phyloP scores from a whole-genome alignment of 768 basidiomycete genomes.

The Pisolithus orientalis region DNA sequence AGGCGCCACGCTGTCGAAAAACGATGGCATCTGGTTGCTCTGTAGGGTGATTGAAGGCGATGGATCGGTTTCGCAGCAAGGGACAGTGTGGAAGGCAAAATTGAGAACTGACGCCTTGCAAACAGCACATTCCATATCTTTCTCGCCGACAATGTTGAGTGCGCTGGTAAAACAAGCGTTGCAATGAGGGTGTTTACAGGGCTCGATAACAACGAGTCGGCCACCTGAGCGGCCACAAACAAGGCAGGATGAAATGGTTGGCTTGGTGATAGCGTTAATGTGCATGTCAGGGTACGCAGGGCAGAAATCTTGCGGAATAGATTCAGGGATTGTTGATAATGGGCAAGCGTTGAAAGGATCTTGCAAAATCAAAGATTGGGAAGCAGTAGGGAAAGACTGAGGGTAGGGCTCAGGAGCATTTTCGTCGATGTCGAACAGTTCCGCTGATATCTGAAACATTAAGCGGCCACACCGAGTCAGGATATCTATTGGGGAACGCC shows the following conservation, averaged over 20 bases:
- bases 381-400: conserved; percentile 29
- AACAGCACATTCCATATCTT: conserved; percentile 80
- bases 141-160: conserved; percentile 85
- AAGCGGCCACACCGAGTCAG: conserved; percentile 11
- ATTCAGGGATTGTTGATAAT: conserved; percentile 29
- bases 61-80: conserved; percentile 20
- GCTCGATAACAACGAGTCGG: conserved; percentile 59
- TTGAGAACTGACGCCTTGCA: conserved; percentile 66
- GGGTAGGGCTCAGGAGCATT: conserved; percentile 52
- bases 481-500: neutral
- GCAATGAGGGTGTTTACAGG: conserved; percentile 73
- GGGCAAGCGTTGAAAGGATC: conserved; percentile 37
- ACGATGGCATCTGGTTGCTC: conserved; percentile 5
- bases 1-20: conserved; percentile 12
- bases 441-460: conserved; percentile 35
- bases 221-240: conserved; percentile 50
- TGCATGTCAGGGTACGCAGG: conserved; percentile 19
- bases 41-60: conserved; percentile 8
- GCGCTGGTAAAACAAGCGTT: conserved; percentile 80
- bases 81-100: conserved; percentile 45
- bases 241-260: conserved; percentile 41
- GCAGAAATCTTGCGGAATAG: conserved; percentile 19
- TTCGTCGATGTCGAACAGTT: conserved; percentile 73
- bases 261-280: conserved; percentile 5
- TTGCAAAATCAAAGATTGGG: conserved; percentile 32